phyloP scores from a whole-genome alignment of 371 early-diverging fungal species.

The Dinochytrium kinnereticum region DNA sequence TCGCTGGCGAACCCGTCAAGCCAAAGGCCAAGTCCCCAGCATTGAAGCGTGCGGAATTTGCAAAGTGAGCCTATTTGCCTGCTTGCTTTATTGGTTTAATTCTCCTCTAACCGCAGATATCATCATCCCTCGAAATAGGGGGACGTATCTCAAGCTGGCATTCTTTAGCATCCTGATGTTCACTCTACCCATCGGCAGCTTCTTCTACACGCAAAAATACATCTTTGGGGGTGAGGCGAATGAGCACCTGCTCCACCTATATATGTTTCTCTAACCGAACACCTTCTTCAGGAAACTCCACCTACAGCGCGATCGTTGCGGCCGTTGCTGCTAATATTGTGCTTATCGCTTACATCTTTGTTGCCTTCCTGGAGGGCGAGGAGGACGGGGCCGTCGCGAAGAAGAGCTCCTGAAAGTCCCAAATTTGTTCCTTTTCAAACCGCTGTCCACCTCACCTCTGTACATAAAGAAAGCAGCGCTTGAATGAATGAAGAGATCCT shows the following conservation, averaged over 20 bases:
- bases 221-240: slow-evolving; percentile 39
- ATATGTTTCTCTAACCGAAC: not conserved
- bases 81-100: not conserved
- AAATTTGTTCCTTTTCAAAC: not conserved
- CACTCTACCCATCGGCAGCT: slow-evolving; percentile 43
- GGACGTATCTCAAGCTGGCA: slow-evolving; percentile 34
- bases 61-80: not conserved
- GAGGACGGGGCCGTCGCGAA: not conserved
- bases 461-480: not conserved
- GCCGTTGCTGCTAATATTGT: slow-evolving; percentile 47
- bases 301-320: slow-evolving; percentile 50
- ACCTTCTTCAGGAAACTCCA: slow-evolving; percentile 49
- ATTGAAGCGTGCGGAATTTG: not conserved
- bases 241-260: not conserved
- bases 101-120: not conserved
- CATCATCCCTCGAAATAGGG: not conserved
- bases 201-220: slow-evolving; percentile 38
- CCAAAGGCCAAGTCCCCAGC: not conserved
- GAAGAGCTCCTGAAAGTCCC: not conserved
- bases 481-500: not conserved
- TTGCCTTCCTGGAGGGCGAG: slow-evolving; percentile 47
- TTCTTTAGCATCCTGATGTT: slow-evolving; percentile 49
- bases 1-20: not conserved
- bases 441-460: too few species aligned
- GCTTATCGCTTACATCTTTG: slow-evolving; percentile 45